phyloP scores from a whole-genome alignment of 2,329 filamentous ascomycete species.

The Colletotrichum abscissum region DNA sequence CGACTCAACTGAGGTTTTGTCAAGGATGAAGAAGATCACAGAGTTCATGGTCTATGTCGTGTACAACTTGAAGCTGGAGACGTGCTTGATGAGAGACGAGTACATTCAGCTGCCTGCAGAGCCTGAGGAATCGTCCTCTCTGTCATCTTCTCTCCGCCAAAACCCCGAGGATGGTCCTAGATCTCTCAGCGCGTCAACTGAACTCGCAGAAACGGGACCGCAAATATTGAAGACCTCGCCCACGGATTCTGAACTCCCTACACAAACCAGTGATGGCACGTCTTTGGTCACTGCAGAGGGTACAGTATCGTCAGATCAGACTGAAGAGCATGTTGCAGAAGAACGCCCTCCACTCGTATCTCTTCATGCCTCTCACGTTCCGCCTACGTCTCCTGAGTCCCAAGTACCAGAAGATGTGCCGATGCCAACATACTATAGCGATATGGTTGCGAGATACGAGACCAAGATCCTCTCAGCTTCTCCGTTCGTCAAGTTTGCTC shows the following conservation, averaged over 20 bases:
- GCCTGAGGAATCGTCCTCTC: conserved; percentile 50
- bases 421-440: conserved; percentile 92
- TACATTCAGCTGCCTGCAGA: conserved; percentile 84
- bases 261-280: conserved; percentile 29
- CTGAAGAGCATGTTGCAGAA: conserved; percentile 35
- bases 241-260: conserved; percentile 45
- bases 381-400: conserved; percentile 58
- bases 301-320: conserved; percentile 41
- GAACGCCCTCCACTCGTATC: conserved; percentile 45
- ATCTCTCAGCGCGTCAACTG: conserved; percentile 43
- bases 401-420: conserved; percentile 82
- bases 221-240: conserved; percentile 49
- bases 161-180: conserved; percentile 49
- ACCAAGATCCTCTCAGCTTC: conserved; percentile 95
- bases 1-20: conserved; percentile 75
- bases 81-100: conserved; percentile 92
- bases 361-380: conserved; percentile 55
- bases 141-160: conserved; percentile 44
- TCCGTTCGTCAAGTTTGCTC: conserved; percentile 94
- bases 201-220: conserved; percentile 43
- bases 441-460: conserved; percentile 92
- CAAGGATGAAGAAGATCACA: conserved; percentile 89
- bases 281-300: conserved; percentile 40
- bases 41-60: conserved; percentile 99
- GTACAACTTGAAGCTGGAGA: conserved; percentile 96